A percentile compares a stretch with the other conserved stretches of the same genome.
These are phyloP conservation scores for Phytophthora macrochlamydospora DNA, from an alignment of 352 stramenopile genomes.

Conservation along the genomic window DNA sequence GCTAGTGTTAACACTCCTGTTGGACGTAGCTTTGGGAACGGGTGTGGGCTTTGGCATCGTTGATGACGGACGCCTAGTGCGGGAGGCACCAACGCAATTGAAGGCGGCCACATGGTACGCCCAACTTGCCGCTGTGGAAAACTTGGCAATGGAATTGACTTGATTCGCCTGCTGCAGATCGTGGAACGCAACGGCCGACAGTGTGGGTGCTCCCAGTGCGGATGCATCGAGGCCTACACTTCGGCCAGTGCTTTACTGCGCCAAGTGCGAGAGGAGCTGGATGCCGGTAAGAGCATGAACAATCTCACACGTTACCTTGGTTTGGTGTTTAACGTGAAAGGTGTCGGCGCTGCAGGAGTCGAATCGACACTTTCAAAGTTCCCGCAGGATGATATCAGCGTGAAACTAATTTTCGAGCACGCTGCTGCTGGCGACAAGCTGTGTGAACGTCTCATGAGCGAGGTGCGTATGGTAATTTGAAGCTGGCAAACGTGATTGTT, in stretches of 20 bases:
- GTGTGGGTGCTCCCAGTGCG: constrained; percentile 59
- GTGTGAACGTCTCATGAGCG: constrained; percentile 53
- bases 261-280: constrained; percentile 53
- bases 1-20: background rate
- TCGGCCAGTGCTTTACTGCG: constrained; percentile 52
- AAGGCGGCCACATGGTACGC: constrained; percentile 65
- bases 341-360: constrained; percentile 18
- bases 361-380: constrained; percentile 42
- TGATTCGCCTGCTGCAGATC: constrained; percentile 37
- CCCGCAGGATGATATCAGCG: constrained; percentile 40
- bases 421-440: constrained; percentile 53
- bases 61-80: constrained; percentile 48
- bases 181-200: constrained; percentile 63
- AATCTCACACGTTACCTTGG: background rate
- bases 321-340: background rate
- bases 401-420: constrained; percentile 60
- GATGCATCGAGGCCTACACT: constrained; percentile 66
- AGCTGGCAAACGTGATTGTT: background rate
- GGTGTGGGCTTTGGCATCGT: constrained; percentile 64
- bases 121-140: background rate
- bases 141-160: background rate
- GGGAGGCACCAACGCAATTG: constrained; percentile 54
- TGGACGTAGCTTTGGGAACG: constrained; percentile 51
- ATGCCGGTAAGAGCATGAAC: constrained; percentile 20
- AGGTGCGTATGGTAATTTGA: constrained; percentile 26